Conservation (phyloP, 345 rosid genomes). For the Arabidopsis arenosa region DNA sequence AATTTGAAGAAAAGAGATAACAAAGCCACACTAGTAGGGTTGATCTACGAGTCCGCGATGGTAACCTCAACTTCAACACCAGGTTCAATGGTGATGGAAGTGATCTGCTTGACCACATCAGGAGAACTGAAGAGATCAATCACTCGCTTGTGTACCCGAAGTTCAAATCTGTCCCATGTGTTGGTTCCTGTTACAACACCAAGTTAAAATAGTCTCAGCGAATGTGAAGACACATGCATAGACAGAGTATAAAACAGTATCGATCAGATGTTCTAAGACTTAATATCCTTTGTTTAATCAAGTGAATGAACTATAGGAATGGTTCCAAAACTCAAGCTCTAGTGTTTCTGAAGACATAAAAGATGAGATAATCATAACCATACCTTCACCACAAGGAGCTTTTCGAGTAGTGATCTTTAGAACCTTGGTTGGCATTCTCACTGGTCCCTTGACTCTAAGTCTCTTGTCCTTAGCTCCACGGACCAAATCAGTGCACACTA, state of each 20-base stretch:
- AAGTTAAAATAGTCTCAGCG: background rate
- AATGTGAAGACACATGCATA: background rate
- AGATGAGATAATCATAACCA: background rate
- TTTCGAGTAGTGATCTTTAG: conserved; percentile 56
- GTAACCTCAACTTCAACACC: conserved; percentile 75
- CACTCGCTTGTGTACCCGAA: conserved; percentile 65
- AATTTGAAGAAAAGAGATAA: background rate
- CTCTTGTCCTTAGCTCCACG: conserved; percentile 56
- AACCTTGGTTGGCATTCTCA: conserved; percentile 57
- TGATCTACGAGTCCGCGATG: conserved; percentile 52
- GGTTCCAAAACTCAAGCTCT: background rate
- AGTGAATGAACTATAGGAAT: background rate
- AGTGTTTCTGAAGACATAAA: background rate
- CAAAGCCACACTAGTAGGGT: background rate
- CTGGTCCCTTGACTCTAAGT: conserved; percentile 56
- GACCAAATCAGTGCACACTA: conserved; percentile 55
- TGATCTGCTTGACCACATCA: conserved; percentile 72
- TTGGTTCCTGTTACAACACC: conserved; percentile 55
- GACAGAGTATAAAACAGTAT: too few species aligned
- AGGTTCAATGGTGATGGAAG: conserved; percentile 67
- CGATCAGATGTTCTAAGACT: too few species aligned
- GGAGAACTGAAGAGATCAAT: conserved; percentile 71
- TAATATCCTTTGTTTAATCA: too few species aligned
- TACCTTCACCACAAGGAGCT: conserved; percentile 66
- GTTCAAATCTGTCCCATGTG: conserved; percentile 68